phyloP scores from a whole-genome alignment of 148 eudicot species.

The Drosera capensis region DNA sequence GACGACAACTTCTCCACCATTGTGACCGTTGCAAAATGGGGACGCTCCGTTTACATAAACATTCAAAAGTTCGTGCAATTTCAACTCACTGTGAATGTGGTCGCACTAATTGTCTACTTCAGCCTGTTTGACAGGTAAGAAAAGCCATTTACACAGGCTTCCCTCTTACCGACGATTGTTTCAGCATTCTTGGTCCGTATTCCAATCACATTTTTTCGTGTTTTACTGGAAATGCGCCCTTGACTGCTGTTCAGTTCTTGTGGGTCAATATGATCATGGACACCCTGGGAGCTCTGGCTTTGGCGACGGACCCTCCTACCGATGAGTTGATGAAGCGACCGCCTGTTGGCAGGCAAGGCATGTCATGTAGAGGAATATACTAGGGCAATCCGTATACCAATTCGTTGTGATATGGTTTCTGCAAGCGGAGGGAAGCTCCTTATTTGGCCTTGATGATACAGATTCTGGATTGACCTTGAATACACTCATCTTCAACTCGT shows the following conservation, averaged over 20 bases:
- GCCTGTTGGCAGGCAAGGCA: constrained; percentile 37
- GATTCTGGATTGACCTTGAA: constrained; percentile 19
- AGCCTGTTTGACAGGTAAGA: constrained; percentile 78
- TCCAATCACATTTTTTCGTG: not conserved
- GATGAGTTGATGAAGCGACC: constrained; percentile 28
- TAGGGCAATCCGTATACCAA: constrained; percentile 45
- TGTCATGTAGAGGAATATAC: constrained; percentile 46
- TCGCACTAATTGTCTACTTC: constrained; percentile 79
- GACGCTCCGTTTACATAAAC: constrained; percentile 73
- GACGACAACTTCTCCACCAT: constrained; percentile 85
- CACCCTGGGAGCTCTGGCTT: constrained; percentile 48
- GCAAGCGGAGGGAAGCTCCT: constrained; percentile 13
- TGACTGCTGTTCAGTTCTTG: constrained; percentile 43
- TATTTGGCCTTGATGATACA: constrained; percentile 15
- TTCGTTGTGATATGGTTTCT: constrained; percentile 25
- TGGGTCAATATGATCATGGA: constrained; percentile 68
- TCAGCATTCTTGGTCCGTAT: not conserved
- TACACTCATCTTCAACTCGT: constrained; percentile 40
- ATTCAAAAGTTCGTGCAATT: constrained; percentile 86
- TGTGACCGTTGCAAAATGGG: constrained; percentile 81
- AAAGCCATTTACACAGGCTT: not conserved
- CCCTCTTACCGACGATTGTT: not conserved
- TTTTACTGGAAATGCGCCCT: constrained; percentile 37
- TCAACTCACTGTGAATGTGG: constrained; percentile 79
- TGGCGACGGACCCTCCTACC: constrained; percentile 48